Evolutionary conservation across 176 grass and related monocot genomes (phyloP), one percentile per base, ranked within the genome.

Genomic region (Oryza punctata): DNA sequence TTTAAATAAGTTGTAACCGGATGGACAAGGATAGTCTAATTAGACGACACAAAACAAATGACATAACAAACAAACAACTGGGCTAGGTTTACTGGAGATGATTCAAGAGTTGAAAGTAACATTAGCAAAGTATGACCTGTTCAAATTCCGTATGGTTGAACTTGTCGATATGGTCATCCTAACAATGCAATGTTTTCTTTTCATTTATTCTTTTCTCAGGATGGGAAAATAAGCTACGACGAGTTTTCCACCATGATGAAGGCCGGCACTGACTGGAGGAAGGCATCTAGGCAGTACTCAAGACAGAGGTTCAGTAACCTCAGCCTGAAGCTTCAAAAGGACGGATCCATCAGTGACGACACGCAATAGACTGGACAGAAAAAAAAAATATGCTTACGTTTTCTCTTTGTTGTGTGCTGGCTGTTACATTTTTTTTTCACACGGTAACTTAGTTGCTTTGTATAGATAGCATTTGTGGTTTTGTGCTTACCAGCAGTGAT

Each of bases 231-330:
- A 94, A 92, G 94, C 77, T 94, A 79, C 0, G 91, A 94, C 0
- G 94, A 97, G 43, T 97, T 97, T 4, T 69, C 91, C 11, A 59
- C 85, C 7, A 94, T 97, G 94, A 97, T 97, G 94, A 97, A 94
- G 70, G 85, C 94, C 1, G 94, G 94, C 63, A 97, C 94, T 26
- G 94, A 97, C 86, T 97, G 94, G 94, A 91, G 94, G 82, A 97
- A 97, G 88, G 94, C 94, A 3, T 97, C 94, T 11, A 82, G 94
- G 73, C 94, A 97, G 52, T 97, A 97, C 85, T 97, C 94, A 0
- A 75, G 94, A 41, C 91, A 97, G 74, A 88, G 94, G 71, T 97
- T 97, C 68, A 97, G 65, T 28, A 97, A 79, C 69, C 84, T 97
- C 9, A 97, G 94, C 76, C 83, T 85, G 76, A 97, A 88, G 67